Evolutionary conservation across 2,329 filamentous ascomycete genomes (phyloP).

Genomic region (Fusarium sp.): DNA sequence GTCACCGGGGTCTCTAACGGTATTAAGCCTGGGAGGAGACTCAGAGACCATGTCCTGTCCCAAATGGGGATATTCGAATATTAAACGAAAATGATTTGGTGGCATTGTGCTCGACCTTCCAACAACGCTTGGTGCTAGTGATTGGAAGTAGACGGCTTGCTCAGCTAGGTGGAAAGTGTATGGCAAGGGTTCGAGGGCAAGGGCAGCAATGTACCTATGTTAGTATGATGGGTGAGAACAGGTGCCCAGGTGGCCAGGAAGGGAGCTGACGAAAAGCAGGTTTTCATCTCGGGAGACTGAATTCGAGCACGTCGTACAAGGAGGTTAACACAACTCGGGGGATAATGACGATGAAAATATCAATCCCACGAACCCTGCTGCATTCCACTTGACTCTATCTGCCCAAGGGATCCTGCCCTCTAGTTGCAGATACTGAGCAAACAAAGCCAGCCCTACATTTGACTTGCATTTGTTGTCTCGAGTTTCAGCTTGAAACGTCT

Average conservation of each 20-base stretch:
- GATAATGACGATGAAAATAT: neutral
- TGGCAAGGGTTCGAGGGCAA: neutral
- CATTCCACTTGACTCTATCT: neutral
- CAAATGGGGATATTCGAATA: conserved; percentile 20
- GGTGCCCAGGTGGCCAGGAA: neutral
- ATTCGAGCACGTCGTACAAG: neutral
- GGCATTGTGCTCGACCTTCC: neutral
- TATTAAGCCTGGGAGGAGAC: neutral
- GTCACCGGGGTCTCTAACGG: neutral
- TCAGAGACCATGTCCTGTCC: conserved; percentile 11
- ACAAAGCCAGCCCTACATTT: neutral
- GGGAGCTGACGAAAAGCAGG: neutral
- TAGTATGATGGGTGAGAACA: neutral
- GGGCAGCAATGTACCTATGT: neutral
- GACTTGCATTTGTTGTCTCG: conserved; percentile 8
- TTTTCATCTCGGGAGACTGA: neutral
- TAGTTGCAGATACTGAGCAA: conserved; percentile 8
- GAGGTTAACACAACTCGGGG: neutral
- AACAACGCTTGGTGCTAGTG: neutral
- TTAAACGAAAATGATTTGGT: neutral
- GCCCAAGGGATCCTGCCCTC: neutral
- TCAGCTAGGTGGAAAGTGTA: neutral
- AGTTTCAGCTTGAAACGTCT: conserved; percentile 15
- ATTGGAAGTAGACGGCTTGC: neutral
- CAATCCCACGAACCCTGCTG: neutral